Base-by-base conservation (phyloP, 352 stramenopile genomes). In the Phytophthora hibernalis region DNA sequence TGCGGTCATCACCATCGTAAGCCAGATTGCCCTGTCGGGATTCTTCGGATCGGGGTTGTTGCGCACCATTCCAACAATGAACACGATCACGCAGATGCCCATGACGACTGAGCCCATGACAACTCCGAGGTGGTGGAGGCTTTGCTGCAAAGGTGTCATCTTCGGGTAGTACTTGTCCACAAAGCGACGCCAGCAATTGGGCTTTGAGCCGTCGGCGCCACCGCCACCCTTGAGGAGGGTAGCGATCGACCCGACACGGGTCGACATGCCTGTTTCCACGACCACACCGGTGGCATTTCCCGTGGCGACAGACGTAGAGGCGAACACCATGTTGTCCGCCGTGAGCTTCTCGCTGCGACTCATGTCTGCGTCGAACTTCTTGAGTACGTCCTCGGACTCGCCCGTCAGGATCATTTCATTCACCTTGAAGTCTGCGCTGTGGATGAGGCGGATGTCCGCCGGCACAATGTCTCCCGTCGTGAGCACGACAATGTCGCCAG, bases 371-470 rank as follows among this genome's bases (percentile, higher is more conserved):
- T 92, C 78, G 31, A 74, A 83, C 44, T 86, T 85, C 74, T 93
- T 92, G 10, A 87, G 56, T 47, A 92, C 83, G 50, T 90, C 92
- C 40, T 93, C 72, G 2, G 92, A 91, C 68, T 99, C 96, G 42
- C 96, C 96, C 7, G 96, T 98, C 5, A 99, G 79, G 59, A 91
- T 97, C 64, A 93, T 97, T 81, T 99, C 94, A 70, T 99, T 97
- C 5, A 98, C 83, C 61, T 93, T 88, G 33, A 92, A 83, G 53
- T 91, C 75, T 0, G 86, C 82, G 62, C 91, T 96, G 53, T 88
- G 79, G 10, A 96, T 74, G 5, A 98, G 80, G n/a, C 93, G 72
- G 20, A 96, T 90, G 68, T 99, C 96, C 1, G 90, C 82, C 1
- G 93, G 91, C 30, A 99, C 89, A 58, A 98, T 95, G 65, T 98